phyloP scores from a whole-genome alignment of 2,329 filamentous ascomycete genomes.

The Stenocarpella maydis region DNA sequence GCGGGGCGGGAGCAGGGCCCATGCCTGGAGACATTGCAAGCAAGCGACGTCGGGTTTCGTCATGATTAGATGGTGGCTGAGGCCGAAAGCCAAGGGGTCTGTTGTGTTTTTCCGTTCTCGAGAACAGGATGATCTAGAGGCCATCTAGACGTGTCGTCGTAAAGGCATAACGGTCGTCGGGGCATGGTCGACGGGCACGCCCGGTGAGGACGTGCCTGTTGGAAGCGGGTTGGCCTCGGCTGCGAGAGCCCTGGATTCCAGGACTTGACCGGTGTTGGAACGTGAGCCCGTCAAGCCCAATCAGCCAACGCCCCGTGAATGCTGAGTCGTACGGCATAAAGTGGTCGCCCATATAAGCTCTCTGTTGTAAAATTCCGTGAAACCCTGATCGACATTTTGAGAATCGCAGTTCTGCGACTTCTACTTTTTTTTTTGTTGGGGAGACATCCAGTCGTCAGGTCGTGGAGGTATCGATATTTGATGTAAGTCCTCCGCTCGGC shows the following conservation, averaged over 20 bases:
- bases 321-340: slow-evolving; percentile 37
- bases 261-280: slow-evolving; percentile 21
- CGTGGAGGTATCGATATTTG: slow-evolving; percentile 29
- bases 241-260: slow-evolving; percentile 30
- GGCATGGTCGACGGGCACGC: slow-evolving; percentile 33
- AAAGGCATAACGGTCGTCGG: slow-evolving; percentile 37
- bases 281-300: slow-evolving; percentile 36
- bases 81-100: slow-evolving; percentile 26
- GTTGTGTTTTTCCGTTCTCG: slow-evolving; percentile 28
- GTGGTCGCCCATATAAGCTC: slow-evolving; percentile 36
- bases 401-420: slow-evolving; percentile 22
- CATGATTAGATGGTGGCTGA: slow-evolving; percentile 30
- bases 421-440: slow-evolving; percentile 1
- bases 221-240: slow-evolving; percentile 31
- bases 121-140: slow-evolving; percentile 34
- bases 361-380: slow-evolving; percentile 30
- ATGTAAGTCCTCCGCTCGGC: slow-evolving; percentile 18
- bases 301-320: slow-evolving; percentile 35
- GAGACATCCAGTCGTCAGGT: slow-evolving; percentile 34
- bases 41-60: slow-evolving; percentile 20
- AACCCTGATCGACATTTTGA: slow-evolving; percentile 31
- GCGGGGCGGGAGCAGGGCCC: slow-evolving; percentile 10
- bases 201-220: slow-evolving; percentile 31
- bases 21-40: slow-evolving; percentile 20
- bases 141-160: slow-evolving; percentile 37